phyloP scores from a whole-genome alignment of 2,329 filamentous ascomycete species.

The Daldinia eschscholtzii region DNA sequence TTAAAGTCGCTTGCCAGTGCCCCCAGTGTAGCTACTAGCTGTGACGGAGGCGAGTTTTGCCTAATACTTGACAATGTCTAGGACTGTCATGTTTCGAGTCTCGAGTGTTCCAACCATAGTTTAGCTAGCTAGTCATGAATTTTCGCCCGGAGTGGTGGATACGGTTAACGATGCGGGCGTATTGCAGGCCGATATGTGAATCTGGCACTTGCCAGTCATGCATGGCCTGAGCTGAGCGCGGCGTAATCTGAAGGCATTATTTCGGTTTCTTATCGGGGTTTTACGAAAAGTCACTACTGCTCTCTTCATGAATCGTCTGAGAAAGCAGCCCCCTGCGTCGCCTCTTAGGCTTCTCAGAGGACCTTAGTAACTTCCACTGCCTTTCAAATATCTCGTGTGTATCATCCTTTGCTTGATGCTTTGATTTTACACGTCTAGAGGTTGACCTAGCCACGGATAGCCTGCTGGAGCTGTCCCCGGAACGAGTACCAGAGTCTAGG shows the following conservation, averaged over 20 bases:
- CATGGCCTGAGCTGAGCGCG: not conserved
- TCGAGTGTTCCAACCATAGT: not conserved
- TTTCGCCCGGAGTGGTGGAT: not conserved
- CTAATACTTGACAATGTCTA: not conserved
- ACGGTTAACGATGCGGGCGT: not conserved
- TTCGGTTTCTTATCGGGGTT: not conserved
- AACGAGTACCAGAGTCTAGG: constrained; percentile 24
- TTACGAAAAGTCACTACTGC: constrained; percentile 65
- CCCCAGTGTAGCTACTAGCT: not conserved
- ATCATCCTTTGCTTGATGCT: constrained; percentile 26
- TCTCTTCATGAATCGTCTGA: constrained; percentile 79
- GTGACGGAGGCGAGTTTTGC: not conserved
- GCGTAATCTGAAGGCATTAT: not conserved
- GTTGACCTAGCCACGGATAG: not conserved
- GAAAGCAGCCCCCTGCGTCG: constrained; percentile 66
- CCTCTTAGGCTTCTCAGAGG: constrained; percentile 54
- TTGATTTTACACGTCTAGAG: constrained; percentile 25
- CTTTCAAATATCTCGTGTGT: constrained; percentile 45
- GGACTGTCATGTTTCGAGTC: not conserved
- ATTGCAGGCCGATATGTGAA: constrained; percentile 1
- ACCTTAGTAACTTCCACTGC: constrained; percentile 47
- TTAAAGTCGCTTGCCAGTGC: not conserved
- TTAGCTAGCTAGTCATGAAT: not conserved
- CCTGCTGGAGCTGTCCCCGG: constrained; percentile 28
- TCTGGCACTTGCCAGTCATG: constrained; percentile 4